Evolutionary conservation across 169 alveolate genomes (phyloP).

Genomic region (Fabrea salina): DNA sequence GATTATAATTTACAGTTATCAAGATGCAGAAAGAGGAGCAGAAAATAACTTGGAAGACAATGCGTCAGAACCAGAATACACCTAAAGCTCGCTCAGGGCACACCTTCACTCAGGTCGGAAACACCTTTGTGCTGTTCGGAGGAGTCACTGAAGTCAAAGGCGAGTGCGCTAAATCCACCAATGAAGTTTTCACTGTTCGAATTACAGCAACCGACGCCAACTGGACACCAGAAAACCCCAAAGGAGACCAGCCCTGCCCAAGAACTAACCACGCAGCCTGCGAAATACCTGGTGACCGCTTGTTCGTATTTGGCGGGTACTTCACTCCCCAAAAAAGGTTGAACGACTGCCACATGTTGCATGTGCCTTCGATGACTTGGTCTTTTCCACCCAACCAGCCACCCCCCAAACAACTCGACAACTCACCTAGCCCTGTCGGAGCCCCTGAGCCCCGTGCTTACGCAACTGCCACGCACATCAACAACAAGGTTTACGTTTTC

Average conservation of each 20-base stretch:
- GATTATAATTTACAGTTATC: too few species aligned
- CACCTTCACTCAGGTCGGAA: conserved; percentile 72
- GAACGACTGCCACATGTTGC: conserved; percentile 73
- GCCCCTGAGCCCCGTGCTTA: conserved; percentile 41
- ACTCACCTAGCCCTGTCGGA: conserved; percentile 59
- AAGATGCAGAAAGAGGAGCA: conserved; percentile 13
- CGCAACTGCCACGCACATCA: neutral
- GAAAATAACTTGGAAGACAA: conserved; percentile 9
- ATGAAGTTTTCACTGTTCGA: conserved; percentile 71
- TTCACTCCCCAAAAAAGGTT: conserved; percentile 65
- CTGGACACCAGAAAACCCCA: conserved; percentile 51
- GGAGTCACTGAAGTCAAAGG: conserved; percentile 63
- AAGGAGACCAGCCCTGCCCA: conserved; percentile 75
- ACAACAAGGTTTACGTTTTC: conserved; percentile 2
- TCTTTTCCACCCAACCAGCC: conserved; percentile 58
- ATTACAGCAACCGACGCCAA: conserved; percentile 66
- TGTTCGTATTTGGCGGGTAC: conserved; percentile 84
- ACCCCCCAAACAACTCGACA: conserved; percentile 48
- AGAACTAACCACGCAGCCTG: conserved; percentile 85
- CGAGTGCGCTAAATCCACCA: conserved; percentile 67
- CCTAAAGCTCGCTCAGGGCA: conserved; percentile 86
- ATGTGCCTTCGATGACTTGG: conserved; percentile 61
- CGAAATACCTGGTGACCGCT: conserved; percentile 61
- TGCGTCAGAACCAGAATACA: conserved; percentile 23
- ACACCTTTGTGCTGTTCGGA: conserved; percentile 76